Evolutionary conservation across 2,329 filamentous ascomycete genomes (phyloP), one percentile per base, ranked within the genome.

Genomic region (Colletotrichum tropicicola): DNA sequence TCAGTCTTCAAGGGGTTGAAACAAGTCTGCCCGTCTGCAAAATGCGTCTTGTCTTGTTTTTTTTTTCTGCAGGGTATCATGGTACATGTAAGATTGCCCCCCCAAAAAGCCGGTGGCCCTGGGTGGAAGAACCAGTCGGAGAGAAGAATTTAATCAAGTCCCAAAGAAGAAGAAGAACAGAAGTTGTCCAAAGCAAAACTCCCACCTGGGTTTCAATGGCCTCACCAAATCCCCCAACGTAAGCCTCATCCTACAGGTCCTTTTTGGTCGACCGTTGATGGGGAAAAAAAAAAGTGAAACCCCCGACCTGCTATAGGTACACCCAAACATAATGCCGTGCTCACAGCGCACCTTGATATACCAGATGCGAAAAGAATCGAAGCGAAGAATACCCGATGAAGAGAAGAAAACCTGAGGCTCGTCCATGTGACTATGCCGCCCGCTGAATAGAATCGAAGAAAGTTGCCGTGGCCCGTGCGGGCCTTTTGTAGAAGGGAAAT

Each of bases 31-130:
- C 52, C 55, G 28, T 53, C 55, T 59, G 35, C 45, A 49, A 44
- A 44, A 45, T 52, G 58, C 37, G 37, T 53, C 51, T 63, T 37
- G 37, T 47, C 51, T 65, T 63, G n/a, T 55, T 55, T 47, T 45
- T n/a, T n/a, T 65, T 65, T 52, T 57, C 62, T 62, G 58, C 62
- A 65, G 62, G 62, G 62, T 65, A 65, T 65, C 62, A 62, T 63
- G 19, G 63, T 65, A 65, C 59, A 63, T 65, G 49, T 39, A 57
- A 57, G 58, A 62, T 61, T 63, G 57, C 52, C 59, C 58, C 52
- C 30, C 48, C 39, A 62, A 52, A 27, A 62, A 41, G 48, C 48
- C 48, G 43, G n/a, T n/a, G n/a, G 56, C 61, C 43, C 39, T 65
- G 27, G 25, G 27, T 51, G 19, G 35, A 47, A 45, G 32, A 63